Evolutionary conservation across 2,329 filamentous ascomycete species (phyloP).

Genomic region (Cadophora sp.): DNA sequence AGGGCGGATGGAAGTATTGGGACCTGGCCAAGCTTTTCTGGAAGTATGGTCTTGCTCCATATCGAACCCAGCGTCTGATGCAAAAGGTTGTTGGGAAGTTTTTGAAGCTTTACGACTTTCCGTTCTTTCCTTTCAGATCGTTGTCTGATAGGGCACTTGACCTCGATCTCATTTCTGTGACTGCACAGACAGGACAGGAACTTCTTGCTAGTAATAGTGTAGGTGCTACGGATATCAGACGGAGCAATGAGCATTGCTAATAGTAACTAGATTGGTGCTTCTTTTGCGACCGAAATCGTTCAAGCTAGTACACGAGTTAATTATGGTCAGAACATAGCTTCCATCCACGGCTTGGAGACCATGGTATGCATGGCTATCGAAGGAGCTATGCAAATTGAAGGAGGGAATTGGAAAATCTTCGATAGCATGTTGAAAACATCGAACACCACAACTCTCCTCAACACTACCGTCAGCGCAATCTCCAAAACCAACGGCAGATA

Average conservation of each 20-base stretch:
- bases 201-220: conserved; percentile 71
- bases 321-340: conserved; percentile 87
- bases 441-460: conserved; percentile 64
- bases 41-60: conserved; percentile 83
- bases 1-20: conserved; percentile 74
- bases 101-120: conserved; percentile 78
- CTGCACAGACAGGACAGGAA: conserved; percentile 74
- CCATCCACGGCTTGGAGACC: conserved; percentile 87
- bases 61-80: conserved; percentile 76
- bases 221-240: conserved; percentile 24
- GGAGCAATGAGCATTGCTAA: conserved; percentile 21
- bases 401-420: conserved; percentile 96
- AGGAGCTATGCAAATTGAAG: conserved; percentile 77
- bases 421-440: conserved; percentile 76
- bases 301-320: conserved; percentile 93
- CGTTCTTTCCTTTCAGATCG: conserved; percentile 83
- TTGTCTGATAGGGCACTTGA: conserved; percentile 72
- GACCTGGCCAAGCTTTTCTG: conserved; percentile 80
- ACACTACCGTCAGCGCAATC: conserved; percentile 72
- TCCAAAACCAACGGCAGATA: conserved; percentile 58
- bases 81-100: conserved; percentile 75
- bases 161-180: conserved; percentile 70
- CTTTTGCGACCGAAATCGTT: conserved; percentile 81
- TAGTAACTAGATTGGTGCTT: conserved; percentile 59
- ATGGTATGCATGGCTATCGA: conserved; percentile 90